A percentile compares a stretch with the other conserved stretches of the same genome.
Conservation (phyloP, 2,329 filamentous ascomycete species). For the Pyricularia sp. region DNA sequence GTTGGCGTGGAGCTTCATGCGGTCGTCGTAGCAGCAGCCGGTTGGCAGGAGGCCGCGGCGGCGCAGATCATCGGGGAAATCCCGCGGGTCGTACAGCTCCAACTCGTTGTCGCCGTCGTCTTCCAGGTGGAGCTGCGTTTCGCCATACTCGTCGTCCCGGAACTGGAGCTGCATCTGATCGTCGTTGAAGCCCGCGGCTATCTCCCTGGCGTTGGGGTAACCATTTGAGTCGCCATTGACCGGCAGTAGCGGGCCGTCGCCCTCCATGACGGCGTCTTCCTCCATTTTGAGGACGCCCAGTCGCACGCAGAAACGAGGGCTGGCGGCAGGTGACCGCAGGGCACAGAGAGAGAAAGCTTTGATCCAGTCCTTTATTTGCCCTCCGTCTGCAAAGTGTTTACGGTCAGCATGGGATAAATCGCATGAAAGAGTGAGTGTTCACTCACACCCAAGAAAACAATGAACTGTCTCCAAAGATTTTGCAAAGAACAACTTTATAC, state of each 20-base stretch:
- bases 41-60: constrained; percentile 47
- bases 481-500: background rate
- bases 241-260: background rate
- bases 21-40: constrained; percentile 77
- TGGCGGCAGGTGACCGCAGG: background rate
- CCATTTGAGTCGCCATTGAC: constrained; percentile 19
- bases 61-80: constrained; percentile 20
- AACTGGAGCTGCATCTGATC: background rate
- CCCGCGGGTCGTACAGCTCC: constrained; percentile 19
- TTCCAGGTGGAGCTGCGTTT: constrained; percentile 16
- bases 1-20: constrained; percentile 93
- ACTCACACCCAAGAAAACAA: background rate
- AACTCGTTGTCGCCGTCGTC: constrained; percentile 18
- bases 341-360: background rate
- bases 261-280: constrained; percentile 13
- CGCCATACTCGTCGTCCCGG: constrained; percentile 7
- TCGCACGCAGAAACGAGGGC: background rate
- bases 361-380: background rate
- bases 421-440: background rate
- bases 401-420: background rate
- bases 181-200: constrained; percentile 6
- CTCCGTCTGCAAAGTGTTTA: background rate
- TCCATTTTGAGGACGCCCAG: constrained; percentile 1
- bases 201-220: constrained; percentile 20
- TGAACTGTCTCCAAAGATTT: background rate